Conservation (phyloP, 1,139 yeast genomes). For the Meyerozyma athensensis region DNA sequence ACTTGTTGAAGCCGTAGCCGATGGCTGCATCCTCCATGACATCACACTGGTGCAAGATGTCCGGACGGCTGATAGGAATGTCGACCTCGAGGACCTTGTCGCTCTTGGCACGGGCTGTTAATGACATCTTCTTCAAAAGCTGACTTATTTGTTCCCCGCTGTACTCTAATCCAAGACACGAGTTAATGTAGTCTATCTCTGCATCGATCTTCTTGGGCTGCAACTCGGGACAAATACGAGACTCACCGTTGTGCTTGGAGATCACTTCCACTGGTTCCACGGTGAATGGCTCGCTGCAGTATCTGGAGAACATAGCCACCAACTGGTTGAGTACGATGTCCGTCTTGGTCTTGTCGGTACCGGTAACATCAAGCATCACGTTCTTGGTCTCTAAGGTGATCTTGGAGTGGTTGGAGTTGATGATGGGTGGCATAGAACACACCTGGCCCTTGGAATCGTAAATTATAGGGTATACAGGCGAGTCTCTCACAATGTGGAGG, state of each 20-base stretch:
- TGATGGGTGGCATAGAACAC: conserved; percentile 94
- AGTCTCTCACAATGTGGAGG: conserved; percentile 81
- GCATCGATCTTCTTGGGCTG: conserved; percentile 66
- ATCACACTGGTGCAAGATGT: conserved; percentile 95
- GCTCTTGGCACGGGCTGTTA: conserved; percentile 58
- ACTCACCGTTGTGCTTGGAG: conserved; percentile 75
- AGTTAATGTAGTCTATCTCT: conserved; percentile 82
- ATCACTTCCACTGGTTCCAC: conserved; percentile 86
- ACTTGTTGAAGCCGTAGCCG: conserved; percentile 90
- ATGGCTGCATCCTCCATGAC: conserved; percentile 98
- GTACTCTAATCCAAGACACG: conserved; percentile 79
- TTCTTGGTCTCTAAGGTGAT: conserved; percentile 80
- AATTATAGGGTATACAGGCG: conserved; percentile 89
- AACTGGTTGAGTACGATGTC: conserved; percentile 87
- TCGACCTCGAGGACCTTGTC: conserved; percentile 58
- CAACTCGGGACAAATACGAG: conserved; percentile 74
- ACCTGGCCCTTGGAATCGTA: conserved; percentile 74
- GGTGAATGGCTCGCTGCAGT: conserved; percentile 71
- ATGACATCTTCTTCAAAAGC: conserved; percentile 77
- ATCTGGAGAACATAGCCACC: conserved; percentile 93
- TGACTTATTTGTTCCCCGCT: conserved; percentile 62
- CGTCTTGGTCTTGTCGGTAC: conserved; percentile 89
- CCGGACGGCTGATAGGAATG: conserved; percentile 93
- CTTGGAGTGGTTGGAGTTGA: conserved; percentile 89
- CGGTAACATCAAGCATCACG: conserved; percentile 91